Conservation (phyloP, 139 green algal species). For the Coccomyxa sp. region DNA sequence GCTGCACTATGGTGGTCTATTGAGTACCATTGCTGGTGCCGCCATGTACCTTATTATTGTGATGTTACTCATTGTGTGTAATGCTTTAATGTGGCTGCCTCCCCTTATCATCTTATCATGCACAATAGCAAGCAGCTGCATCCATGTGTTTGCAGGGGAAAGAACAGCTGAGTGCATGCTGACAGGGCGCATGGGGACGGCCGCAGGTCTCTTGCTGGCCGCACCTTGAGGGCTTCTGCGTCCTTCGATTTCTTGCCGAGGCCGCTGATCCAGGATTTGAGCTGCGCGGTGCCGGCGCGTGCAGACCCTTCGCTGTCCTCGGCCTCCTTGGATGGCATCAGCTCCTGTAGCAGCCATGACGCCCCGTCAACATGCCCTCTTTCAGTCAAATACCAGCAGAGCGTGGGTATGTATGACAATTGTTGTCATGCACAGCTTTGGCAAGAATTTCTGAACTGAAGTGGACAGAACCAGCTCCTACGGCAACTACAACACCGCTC, state of each 20-base stretch:
- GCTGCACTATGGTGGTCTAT: no score
- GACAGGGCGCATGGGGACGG: no score
- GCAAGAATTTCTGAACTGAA: neutral
- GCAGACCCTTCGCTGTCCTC: neutral
- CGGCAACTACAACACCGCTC: no score
- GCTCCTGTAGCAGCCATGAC: neutral
- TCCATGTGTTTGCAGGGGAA: neutral
- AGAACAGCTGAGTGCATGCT: no score
- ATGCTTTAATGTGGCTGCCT: no score
- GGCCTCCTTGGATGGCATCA: neutral
- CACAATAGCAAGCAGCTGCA: neutral
- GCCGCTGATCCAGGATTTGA: constrained; percentile 1
- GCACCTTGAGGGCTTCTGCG: neutral
- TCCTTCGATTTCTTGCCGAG: neutral
- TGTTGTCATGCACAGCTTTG: no score
- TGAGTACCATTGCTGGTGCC: no score
- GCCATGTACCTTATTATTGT: no score
- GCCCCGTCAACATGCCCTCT: neutral
- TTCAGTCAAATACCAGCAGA: neutral
- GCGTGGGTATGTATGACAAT: no score
- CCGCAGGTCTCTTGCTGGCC: neutral
- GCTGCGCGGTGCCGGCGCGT: neutral
- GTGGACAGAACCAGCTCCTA: no score
- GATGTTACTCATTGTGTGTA: no score
- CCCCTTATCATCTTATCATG: no score